A percentile compares a stretch with the other conserved stretches of the same genome.
These are phyloP conservation scores for Dendrobium huoshanense DNA, from an alignment of 106 monocot genomes.

Conservation along the genomic window DNA sequence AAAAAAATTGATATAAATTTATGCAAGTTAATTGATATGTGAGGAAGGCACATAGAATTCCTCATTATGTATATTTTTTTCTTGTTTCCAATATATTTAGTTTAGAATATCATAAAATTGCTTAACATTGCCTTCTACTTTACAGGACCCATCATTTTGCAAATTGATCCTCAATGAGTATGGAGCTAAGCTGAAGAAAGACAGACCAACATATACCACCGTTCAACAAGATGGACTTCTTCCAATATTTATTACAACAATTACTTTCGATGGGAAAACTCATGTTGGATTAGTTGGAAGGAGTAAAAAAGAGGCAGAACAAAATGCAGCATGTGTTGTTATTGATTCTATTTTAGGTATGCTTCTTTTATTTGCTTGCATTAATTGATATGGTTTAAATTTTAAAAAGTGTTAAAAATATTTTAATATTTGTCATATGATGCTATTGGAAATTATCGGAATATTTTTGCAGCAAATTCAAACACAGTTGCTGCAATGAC, in stretches of 20 bases:
- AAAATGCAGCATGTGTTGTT: slow-evolving; percentile 44
- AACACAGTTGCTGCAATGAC: slow-evolving; percentile 16
- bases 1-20: background rate
- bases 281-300: slow-evolving; percentile 31
- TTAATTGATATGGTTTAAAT: background rate
- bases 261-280: slow-evolving; percentile 34
- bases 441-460: background rate
- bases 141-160: slow-evolving; percentile 47
- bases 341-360: slow-evolving; percentile 59
- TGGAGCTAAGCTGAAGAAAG: slow-evolving; percentile 30
- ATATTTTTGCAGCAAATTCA: slow-evolving; percentile 30
- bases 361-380: background rate
- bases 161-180: slow-evolving; percentile 65
- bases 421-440: background rate
- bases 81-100: too few species aligned
- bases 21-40: background rate
- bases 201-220: slow-evolving; percentile 31
- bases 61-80: too few species aligned
- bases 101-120: background rate
- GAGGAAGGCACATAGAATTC: background rate
- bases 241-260: slow-evolving; percentile 30
- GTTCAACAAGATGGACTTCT: slow-evolving; percentile 9
- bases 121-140: background rate
- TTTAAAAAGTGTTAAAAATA: slow-evolving; percentile 7
- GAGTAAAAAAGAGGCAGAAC: slow-evolving; percentile 68